Evolutionary conservation across 257 asterid species (phyloP), one percentile per base, ranked within the genome.

Genomic region (Nicotiana attenuata): DNA sequence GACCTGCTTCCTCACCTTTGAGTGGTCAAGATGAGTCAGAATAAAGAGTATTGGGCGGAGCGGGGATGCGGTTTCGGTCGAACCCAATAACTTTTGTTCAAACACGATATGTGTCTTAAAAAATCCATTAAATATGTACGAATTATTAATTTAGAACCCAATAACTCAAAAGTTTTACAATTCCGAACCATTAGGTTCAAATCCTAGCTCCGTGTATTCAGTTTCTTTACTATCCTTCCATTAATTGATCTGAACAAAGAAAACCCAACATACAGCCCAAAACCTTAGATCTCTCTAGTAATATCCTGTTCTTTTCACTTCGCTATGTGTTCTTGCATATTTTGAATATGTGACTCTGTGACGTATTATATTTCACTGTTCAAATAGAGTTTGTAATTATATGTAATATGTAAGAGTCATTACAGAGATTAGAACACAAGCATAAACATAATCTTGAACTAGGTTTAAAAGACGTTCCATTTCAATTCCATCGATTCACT

Each of bases 1-100:
- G 78, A 47, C 78, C 78, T 45, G 8, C 60, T 52, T 52, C 56
- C 19, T 52, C 57, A 45, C 52, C 26, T 47, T 73, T 73, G 24
- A 3, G 79, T 45, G 61, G 20, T 45, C n/a, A 3, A 47, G 60
- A 55, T 3, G 11, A 71, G 10, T 56, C 63, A 56, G 17, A 53
- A 38, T 2, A 10, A 28, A 35, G 20, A 68, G 10, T 38, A 38
- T 41, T 41, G 2, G 11, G 13, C 50, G 13, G 13, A 41, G 50
- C 0, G 0, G 50, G 50, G 10, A 41, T 8, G 2, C 50, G 10
- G 1, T 3, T 8, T 41, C 50, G 2, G 3, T 0, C 3, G 13
- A 41, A 41, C 0, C 0, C 3, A 41, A 8, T 41, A 41, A 1
- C 11, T 8, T 8, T 41, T 41, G 10, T 41, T 41, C 0, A 8